Base-by-base conservation (phyloP, 208 protist genomes). In the Sergeia podlipaevii region DNA sequence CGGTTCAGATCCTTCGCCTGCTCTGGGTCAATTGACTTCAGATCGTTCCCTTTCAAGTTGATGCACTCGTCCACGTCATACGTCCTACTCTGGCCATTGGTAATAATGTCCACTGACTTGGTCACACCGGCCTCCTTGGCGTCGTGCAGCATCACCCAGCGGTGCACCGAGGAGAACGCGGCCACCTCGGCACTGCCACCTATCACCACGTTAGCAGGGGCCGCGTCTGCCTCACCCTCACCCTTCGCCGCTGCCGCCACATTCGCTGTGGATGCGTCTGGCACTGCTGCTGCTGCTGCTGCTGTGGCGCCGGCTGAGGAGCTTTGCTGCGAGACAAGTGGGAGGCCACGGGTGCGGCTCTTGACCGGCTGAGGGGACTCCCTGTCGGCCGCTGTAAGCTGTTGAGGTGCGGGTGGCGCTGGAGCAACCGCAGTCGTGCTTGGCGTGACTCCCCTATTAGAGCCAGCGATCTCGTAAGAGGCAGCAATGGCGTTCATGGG, bases 1-100 rank as follows among this genome's bases (percentile, higher is more conserved):
- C 74, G 72, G 15, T 45, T 29, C 27, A 78, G 46, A 46, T 85
- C 66, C 43, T 74, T 71, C 28, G 76, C 81, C 28, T 23, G 17
- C 46, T 20, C 24, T 27, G 30, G 21, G 20, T n/a, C 34, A 24
- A 52, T 18, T 20, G 57, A 28, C 20, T 10, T 46, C 24, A 15
- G 34, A 26, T 50, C 54, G 26, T 21, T 10, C 2, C 50, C 21
- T 15, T 58, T 44, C 28, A 53, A 46, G 29, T 57, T 26, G 42
- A 79, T 66, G 61, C 69, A 75, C 64, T 89, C 80, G 46, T 89
- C 68, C 32, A 82, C 77, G 21, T 66, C 64, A 39, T 65, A 82
- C 13, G 55, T 64, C 57, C 80, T 84, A 42, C 46, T 73, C 46
- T 53, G 51, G 1, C 70, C 70, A 7, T 48, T 28, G 18, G 77